Conservation (phyloP, 202 grass and related monocot genomes). For the Sporobolus alterniflorus region DNA sequence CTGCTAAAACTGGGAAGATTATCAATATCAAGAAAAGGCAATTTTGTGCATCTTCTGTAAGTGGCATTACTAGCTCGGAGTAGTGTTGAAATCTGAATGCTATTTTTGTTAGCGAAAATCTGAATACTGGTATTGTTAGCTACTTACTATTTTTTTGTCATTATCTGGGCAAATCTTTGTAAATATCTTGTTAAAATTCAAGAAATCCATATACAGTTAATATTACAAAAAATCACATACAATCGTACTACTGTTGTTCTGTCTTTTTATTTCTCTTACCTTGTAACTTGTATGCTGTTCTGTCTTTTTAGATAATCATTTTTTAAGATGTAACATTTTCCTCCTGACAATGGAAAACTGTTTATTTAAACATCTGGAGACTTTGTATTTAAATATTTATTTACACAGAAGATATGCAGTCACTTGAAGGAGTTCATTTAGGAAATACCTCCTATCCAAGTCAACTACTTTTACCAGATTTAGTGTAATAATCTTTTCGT, state of each 20-base stretch:
- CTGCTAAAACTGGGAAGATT: constrained; percentile 94
- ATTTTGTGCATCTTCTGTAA: constrained; percentile 96
- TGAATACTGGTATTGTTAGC: neutral
- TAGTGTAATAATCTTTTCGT: neutral
- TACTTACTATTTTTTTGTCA: neutral
- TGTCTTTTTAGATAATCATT: constrained; percentile 11
- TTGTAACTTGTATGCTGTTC: neutral
- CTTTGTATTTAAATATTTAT: constrained; percentile 2
- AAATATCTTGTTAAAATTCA: too few species aligned
- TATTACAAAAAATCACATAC: too few species aligned
- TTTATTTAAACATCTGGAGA: neutral
- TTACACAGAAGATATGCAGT: constrained; percentile 3
- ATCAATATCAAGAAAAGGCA: constrained; percentile 99
- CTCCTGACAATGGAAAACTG: neutral
- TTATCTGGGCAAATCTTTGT: neutral
- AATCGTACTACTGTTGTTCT: too few species aligned
- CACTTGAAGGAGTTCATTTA: constrained; percentile 7
- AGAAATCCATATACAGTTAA: neutral
- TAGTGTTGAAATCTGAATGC: constrained; percentile 15
- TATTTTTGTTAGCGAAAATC: neutral
- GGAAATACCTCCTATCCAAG: neutral
- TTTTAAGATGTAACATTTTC: neutral
- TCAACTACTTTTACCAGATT: neutral
- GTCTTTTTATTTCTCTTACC: constrained; percentile 16
- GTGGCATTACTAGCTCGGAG: constrained; percentile 34